Conservation (phyloP, 2,329 filamentous ascomycete genomes). For the Ilyonectria sp. region DNA sequence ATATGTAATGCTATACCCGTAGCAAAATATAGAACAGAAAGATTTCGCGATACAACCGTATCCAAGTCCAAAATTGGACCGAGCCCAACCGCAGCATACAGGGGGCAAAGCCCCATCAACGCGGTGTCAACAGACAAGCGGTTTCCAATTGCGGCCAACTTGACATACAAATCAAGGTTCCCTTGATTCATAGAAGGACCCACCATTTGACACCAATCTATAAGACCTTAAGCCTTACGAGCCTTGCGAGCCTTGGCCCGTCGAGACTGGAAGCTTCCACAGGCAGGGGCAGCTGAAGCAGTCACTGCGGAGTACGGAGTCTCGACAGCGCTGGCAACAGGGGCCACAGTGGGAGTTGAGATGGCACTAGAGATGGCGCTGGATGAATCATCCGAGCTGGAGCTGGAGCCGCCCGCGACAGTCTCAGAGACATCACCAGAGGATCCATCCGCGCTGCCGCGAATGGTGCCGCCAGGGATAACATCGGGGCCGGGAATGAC, state of each 20-base stretch:
- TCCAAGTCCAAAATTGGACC: no score
- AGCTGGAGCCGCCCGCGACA: not conserved
- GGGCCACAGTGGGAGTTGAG: not conserved
- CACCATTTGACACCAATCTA: no score
- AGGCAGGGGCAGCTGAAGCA: not conserved
- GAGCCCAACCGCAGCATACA: no score
- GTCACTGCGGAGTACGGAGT: not conserved
- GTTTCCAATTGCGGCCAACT: no score
- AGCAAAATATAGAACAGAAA: no score
- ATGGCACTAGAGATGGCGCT: not conserved
- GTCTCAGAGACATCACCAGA: constrained; percentile 4
- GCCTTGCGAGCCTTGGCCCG: not conserved
- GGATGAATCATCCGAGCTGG: not conserved
- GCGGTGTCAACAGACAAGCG: no score
- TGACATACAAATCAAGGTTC: no score
- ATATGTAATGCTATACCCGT: no score
- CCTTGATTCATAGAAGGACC: no score
- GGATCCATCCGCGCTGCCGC: constrained; percentile 13
- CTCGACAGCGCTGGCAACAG: not conserved
- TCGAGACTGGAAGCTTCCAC: not conserved
- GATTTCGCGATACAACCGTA: no score
- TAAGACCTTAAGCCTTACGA: not conserved
- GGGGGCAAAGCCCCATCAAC: no score
- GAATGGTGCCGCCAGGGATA: constrained; percentile 20
- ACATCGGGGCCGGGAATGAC: constrained; percentile 21